Evolutionary conservation across 2,329 filamentous ascomycete genomes (phyloP), one percentile per base, ranked within the genome.

Genomic region (Alternaria alternata): DNA sequence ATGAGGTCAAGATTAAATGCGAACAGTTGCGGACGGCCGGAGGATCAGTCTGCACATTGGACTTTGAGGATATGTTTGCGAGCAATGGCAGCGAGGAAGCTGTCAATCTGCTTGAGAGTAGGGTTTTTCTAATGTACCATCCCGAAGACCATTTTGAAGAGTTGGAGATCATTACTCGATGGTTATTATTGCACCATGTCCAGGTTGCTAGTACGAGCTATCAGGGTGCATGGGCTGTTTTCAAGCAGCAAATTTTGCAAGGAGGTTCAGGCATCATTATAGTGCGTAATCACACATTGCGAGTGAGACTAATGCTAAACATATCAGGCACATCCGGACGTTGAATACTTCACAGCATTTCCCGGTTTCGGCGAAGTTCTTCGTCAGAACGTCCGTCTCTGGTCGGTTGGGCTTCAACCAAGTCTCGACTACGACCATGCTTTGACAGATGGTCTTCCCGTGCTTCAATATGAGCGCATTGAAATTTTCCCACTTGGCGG

Each of bases 401-500:
- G 78, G 69, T 75, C 72, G 3, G 59, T 80, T 32, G 78, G 78
- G 2, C 16, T 64, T 57, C 67, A 77, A 70, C 42, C 57, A 46
- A 49, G 54, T 24, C 20, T 57, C 28, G 63, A 69, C 7, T 63
- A 63, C 36, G 66, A 72, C 11, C 28, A 59, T 12, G 59, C 66
- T 11, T 46, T 66, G 18, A 54, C 64, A 3, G 55, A 66, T 5
- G 43, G 38, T 5, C 69, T 66, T 8, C 58, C 58, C 5, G 69
- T 57, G 4, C 20, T 54, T 5, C 64, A 57, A 58, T 72, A 66
- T 59, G 74, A 58, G 48, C 76, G 61, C n/a, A 63, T 74, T 26
- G 65, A 68, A n/a, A 64, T 76, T 2, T 81, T 82, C 44, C 78
- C 80, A 1, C 63, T 69, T 24, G 81, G 80, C 6, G 72, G 70